These are phyloP conservation scores for Arabidopsis arenosa DNA, from an alignment of 345 rosid genomes.

Conservation along the genomic window DNA sequence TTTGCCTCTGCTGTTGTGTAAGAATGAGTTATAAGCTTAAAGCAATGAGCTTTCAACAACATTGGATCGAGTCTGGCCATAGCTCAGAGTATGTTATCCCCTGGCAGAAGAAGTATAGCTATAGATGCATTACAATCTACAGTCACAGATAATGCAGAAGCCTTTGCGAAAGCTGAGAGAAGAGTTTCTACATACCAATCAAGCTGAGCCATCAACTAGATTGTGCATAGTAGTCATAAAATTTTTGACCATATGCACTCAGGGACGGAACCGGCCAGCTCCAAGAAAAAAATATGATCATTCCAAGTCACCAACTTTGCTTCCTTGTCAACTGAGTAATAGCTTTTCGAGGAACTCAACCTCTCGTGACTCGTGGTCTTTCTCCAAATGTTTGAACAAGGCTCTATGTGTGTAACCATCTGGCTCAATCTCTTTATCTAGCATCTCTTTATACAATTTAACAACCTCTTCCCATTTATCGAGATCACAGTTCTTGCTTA, in stretches of 20 bases:
- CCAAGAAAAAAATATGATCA: slow-evolving; percentile 27
- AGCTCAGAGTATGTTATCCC: slow-evolving; percentile 38
- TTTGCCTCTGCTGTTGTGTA: slow-evolving; percentile 37
- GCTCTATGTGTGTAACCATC: slow-evolving; percentile 62
- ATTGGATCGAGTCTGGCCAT: slow-evolving; percentile 21
- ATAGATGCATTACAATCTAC: slow-evolving; percentile 23
- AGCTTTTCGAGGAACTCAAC: slow-evolving; percentile 56
- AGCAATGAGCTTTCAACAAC: slow-evolving; percentile 35
- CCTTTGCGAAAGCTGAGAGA: slow-evolving; percentile 11
- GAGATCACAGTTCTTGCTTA: slow-evolving; percentile 55
- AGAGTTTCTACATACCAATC: slow-evolving; percentile 35
- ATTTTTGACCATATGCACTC: slow-evolving; percentile 33
- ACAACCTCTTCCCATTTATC: slow-evolving; percentile 68
- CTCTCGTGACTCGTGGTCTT: slow-evolving; percentile 55
- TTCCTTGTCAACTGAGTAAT: slow-evolving; percentile 43
- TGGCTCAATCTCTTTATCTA: slow-evolving; percentile 62
- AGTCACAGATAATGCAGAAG: slow-evolving; percentile 5
- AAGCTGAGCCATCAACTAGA: slow-evolving; percentile 42
- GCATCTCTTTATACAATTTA: slow-evolving; percentile 72
- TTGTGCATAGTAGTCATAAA: slow-evolving; percentile 34
- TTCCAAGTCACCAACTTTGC: slow-evolving; percentile 22
- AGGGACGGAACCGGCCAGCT: slow-evolving; percentile 33
- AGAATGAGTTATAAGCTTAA: slow-evolving; percentile 27
- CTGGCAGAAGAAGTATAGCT: slow-evolving; percentile 20
- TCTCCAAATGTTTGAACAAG: slow-evolving; percentile 61